Evolutionary conservation across 257 asterid species (phyloP), one percentile per base, ranked within the genome.

Genomic region (Cordia subcordata): DNA sequence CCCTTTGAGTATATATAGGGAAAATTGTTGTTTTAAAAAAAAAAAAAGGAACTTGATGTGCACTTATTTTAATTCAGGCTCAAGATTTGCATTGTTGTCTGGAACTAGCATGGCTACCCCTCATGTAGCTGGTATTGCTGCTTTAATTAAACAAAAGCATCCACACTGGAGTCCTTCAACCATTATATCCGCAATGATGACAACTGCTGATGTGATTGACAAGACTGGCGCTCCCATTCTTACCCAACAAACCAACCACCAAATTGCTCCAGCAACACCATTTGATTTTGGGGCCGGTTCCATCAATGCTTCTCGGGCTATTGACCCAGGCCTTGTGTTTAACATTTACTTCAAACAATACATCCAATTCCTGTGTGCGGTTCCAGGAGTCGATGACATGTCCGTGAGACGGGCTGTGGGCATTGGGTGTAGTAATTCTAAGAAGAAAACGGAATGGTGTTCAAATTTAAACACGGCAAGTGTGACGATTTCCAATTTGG

Each of bases 81-180:
- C 79, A 65, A 62, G 23, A n/a, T 79, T 83, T 20, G 83, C 92
- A 0, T 46, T 83, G 13, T 22, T 83, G 60, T 86, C 95, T 16
- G 89, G 95, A 62, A 86, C 89, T 5, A 86, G 92, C 78, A 86
- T 81, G 89, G 89, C 89, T 11, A 61, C 89, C 0, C 89, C 84
- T 16, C 89, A 83, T 61, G 62, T 86, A 4, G 87, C 92, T 1
- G 92, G 85, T 21, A 77, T 81, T 3, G 92, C 87, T 6, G 86
- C 89, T 23, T 76, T 83, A 35, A 83, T 83, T 46, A 83, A 77
- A 75, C 87, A 86, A 53, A 83, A 75, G 47, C 85, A 83, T 63
- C 82, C 64, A 1, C 23, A 42, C 11, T 86, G 92, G 89, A 83
- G 75, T 46, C 95, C 88, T 0, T 73, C 92, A 0, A 87, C 82